Percentiles rank a stretch among this genome's conserved stretches.
Conservation (phyloP, 2,329 filamentous ascomycete genomes). For the Trichoderma lentiforme region DNA sequence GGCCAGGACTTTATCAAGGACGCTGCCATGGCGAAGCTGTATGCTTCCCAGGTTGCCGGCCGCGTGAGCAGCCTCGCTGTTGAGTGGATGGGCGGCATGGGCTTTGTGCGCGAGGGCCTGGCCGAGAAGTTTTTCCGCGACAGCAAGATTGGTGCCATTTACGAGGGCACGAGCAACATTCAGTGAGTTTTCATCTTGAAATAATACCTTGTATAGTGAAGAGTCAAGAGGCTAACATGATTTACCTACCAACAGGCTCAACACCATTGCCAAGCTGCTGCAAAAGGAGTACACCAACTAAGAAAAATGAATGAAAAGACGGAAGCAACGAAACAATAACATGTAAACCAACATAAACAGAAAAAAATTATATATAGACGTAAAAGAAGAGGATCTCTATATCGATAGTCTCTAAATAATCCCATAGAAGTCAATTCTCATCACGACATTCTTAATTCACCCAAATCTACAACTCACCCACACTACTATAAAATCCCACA, state of each 20-base stretch:
- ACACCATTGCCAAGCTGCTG: conserved; percentile 61
- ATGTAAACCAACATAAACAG: neutral
- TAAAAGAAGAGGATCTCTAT: neutral
- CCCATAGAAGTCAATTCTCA: conserved; percentile 1
- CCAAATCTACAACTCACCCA: neutral
- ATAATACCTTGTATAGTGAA: neutral
- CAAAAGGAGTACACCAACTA: conserved; percentile 58
- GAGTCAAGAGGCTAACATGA: neutral
- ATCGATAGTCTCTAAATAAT: conserved; percentile 7
- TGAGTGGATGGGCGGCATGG: conserved; percentile 99
- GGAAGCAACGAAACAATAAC: neutral
- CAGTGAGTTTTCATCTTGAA: conserved; percentile 45
- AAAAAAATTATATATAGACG: neutral
- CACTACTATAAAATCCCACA: neutral
- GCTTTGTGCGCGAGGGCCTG: conserved; percentile 91
- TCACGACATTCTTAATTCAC: neutral
- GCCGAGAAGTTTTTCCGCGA: conserved; percentile 98
- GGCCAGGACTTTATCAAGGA: conserved; percentile 93
- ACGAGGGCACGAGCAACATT: conserved; percentile 84
- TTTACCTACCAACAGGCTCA: conserved; percentile 41
- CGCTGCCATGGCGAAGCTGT: conserved; percentile 97
- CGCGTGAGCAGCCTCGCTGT: conserved; percentile 81
- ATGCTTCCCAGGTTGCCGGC: conserved; percentile 86
- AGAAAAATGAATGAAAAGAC: conserved; percentile 20
- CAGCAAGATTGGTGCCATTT: conserved; percentile 97